These are phyloP conservation scores for Coniosporium tulheliwenetii DNA, from an alignment of 2,329 filamentous ascomycete genomes.

Conservation along the genomic window DNA sequence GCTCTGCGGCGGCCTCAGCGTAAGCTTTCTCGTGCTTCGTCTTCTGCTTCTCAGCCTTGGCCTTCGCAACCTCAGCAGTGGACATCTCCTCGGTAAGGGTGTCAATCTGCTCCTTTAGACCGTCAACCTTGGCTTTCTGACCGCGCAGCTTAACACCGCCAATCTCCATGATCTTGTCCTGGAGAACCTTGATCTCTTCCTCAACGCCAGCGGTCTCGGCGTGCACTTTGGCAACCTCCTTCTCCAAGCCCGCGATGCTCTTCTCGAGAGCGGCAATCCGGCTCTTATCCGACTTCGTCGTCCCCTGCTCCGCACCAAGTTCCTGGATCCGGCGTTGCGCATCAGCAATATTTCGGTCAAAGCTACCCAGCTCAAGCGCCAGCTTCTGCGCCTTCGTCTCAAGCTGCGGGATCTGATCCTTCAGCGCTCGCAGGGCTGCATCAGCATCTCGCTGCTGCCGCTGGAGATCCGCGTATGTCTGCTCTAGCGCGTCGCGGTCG, in stretches of 20 bases:
- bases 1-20: slow-evolving; percentile 63
- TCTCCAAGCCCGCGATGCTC: slow-evolving; percentile 58
- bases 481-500: slow-evolving; percentile 73
- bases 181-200: slow-evolving; percentile 78
- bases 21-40: slow-evolving; percentile 74
- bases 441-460: slow-evolving; percentile 73
- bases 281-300: slow-evolving; percentile 63
- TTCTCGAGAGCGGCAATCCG: slow-evolving; percentile 60
- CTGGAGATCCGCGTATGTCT: slow-evolving; percentile 70
- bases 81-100: slow-evolving; percentile 70
- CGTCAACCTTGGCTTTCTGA: slow-evolving; percentile 83
- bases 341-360: slow-evolving; percentile 70
- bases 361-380: slow-evolving; percentile 73
- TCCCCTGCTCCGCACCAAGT: slow-evolving; percentile 63
- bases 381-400: slow-evolving; percentile 90
- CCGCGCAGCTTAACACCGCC: slow-evolving; percentile 83
- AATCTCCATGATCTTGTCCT: slow-evolving; percentile 97
- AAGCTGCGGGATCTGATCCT: slow-evolving; percentile 64
- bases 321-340: slow-evolving; percentile 75
- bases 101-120: slow-evolving; percentile 71
- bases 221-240: slow-evolving; percentile 65
- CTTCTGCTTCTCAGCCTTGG: slow-evolving; percentile 87
- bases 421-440: slow-evolving; percentile 52
- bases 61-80: slow-evolving; percentile 71
- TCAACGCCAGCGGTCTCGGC: slow-evolving; percentile 81